Evolutionary conservation across 2,329 filamentous ascomycete species (phyloP).

Genomic region (Cryoendolithus antarcticus): DNA sequence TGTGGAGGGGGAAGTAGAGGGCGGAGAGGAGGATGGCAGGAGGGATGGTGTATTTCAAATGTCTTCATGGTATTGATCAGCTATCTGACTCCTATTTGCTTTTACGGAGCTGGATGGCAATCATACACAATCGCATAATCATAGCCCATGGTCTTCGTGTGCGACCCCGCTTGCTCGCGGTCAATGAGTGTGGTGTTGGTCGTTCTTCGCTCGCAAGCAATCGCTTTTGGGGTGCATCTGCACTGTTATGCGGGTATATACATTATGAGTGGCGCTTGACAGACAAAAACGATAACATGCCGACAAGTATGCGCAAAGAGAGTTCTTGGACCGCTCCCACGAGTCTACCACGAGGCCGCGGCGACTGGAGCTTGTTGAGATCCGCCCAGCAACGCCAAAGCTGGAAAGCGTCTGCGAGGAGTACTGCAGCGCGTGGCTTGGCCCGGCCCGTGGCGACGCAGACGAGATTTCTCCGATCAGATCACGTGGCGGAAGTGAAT

Average conservation of each 20-base stretch:
- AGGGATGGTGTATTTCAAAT: constrained; percentile 56
- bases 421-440: too few species aligned
- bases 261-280: background rate
- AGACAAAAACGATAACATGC: background rate
- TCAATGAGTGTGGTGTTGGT: constrained; percentile 2
- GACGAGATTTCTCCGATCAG: too few species aligned
- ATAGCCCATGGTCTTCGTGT: constrained; percentile 36
- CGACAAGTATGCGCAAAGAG: background rate
- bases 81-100: background rate
- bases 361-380: too few species aligned
- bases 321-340: background rate
- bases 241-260: background rate
- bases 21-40: constrained; percentile 47
- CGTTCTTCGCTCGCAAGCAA: background rate
- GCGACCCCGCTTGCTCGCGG: background rate
- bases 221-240: too few species aligned
- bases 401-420: too few species aligned
- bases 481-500: too few species aligned
- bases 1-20: constrained; percentile 50
- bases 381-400: too few species aligned
- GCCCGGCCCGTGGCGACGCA: too few species aligned
- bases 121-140: constrained; percentile 53
- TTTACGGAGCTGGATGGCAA: constrained; percentile 3
- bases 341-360: too few species aligned
- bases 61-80: constrained; percentile 29